These are phyloP conservation scores for Claviceps fusiformis DNA, from an alignment of 2,329 filamentous ascomycete species.

Conservation along the genomic window DNA sequence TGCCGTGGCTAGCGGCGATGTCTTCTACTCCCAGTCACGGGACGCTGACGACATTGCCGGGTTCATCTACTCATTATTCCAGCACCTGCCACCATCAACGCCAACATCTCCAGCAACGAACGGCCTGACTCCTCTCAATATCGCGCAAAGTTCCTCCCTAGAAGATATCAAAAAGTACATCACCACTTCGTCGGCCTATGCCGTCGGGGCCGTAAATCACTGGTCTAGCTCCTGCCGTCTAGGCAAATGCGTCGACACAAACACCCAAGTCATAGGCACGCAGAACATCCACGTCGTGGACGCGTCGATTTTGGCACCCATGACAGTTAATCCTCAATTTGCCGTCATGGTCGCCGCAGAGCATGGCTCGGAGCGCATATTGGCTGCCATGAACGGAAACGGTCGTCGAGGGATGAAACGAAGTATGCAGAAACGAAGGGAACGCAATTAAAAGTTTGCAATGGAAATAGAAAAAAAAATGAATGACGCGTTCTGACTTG, in stretches of 20 bases:
- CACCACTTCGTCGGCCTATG: constrained; percentile 32
- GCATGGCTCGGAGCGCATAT: constrained; percentile 34
- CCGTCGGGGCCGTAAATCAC: constrained; percentile 36
- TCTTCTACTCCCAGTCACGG: constrained; percentile 33
- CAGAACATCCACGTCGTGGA: constrained; percentile 38
- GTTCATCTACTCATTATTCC: constrained; percentile 38
- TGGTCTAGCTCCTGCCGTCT: constrained; percentile 39
- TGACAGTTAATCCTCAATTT: constrained; percentile 41
- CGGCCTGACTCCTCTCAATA: constrained; percentile 33
- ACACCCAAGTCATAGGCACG: constrained; percentile 33
- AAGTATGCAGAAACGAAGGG: neutral
- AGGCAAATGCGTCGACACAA: constrained; percentile 32
- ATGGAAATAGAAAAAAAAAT: too few species aligned
- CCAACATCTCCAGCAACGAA: constrained; percentile 15
- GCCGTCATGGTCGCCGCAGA: constrained; percentile 41
- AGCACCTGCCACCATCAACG: constrained; percentile 19
- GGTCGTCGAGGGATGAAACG: neutral
- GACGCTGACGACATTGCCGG: constrained; percentile 34
- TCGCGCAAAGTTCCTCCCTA: constrained; percentile 29
- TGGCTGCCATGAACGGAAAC: neutral
- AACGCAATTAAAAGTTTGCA: neutral
- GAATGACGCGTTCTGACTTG: too few species aligned
- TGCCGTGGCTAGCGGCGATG: constrained; percentile 24
- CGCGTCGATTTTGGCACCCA: constrained; percentile 32
- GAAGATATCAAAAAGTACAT: constrained; percentile 36